These are phyloP conservation scores for Piper betle DNA, from an alignment of 164 flowering plant species.

Conservation along the genomic window DNA sequence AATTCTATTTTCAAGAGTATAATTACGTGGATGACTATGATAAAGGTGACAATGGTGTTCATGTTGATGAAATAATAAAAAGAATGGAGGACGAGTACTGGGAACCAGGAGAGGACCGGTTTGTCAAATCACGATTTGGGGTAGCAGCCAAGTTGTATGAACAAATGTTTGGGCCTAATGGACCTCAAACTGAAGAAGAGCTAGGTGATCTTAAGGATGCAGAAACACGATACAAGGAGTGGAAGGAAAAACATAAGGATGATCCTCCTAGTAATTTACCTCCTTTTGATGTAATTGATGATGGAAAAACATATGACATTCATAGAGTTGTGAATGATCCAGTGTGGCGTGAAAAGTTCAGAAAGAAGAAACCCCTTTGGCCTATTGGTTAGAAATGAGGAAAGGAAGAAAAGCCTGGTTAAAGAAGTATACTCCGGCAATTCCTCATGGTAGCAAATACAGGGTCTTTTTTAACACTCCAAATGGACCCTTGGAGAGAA, in stretches of 20 bases:
- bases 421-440: conserved; percentile 66
- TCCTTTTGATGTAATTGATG: conserved; percentile 64
- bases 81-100: conserved; percentile 81
- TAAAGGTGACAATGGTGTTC: conserved; percentile 83
- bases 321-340: conserved; percentile 51
- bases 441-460: conserved; percentile 92
- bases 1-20: conserved; percentile 78
- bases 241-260: conserved; percentile 81
- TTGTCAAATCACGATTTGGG: conserved; percentile 49
- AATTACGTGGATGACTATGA: conserved; percentile 89
- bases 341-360: conserved; percentile 49
- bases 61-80: conserved; percentile 52
- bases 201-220: conserved; percentile 77
- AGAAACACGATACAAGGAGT: conserved; percentile 69
- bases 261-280: conserved; percentile 69
- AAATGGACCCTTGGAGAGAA: conserved; percentile 74
- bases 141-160: conserved; percentile 75
- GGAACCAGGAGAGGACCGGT: conserved; percentile 93
- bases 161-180: conserved; percentile 91
- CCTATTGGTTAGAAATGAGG: conserved; percentile 87
- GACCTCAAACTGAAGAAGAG: conserved; percentile 83
- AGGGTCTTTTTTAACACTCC: conserved; percentile 94
- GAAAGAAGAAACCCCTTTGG: conserved; percentile 61
- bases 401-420: conserved; percentile 97
- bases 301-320: conserved; percentile 63